Base-by-base conservation (phyloP, 2,329 filamentous ascomycete species). In the Neodidymelliopsis sp. region DNA sequence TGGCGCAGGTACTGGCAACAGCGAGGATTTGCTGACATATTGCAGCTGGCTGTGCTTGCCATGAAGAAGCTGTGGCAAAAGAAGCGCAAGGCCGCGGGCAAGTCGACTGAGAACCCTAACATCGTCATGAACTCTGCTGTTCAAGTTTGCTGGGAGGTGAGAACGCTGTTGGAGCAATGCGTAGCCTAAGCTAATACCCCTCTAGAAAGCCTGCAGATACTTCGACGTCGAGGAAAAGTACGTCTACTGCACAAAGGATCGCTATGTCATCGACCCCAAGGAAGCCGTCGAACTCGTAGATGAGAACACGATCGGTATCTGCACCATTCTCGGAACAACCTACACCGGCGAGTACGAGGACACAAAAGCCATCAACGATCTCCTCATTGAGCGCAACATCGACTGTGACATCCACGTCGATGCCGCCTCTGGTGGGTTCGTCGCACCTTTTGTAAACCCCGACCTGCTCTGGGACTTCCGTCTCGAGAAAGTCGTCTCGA, bases 21-120 rank as follows among this genome's bases (percentile, higher is more conserved):
- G 2, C 4, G 15, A 10, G 36, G 15, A 12, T 24, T 1, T 13
- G 10, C 38, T 61, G 40, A 58, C 20, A 19, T 15, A 11, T 0
- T 8, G 5, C 16, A 66, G 88, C 81, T 91, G 27, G 86, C 78
- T 31, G 88, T 90, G 6, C 79, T 97, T 25, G 92, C 92, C 62
- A 96, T 97, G 91, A 97, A 97, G 84, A 91, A 87, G 78, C 85
- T 88, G 65, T 97, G 93, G 93, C 87, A 90, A 78, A 91, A 94
- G 74, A 87, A 86, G 76, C 87, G 91, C 63, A 84, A 88, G 71
- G 91, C 89, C 4, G 89, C 84, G 62, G 92, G 91, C 53, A 94
- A 95, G 78, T 83, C 91, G 44, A 83, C 74, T 53, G 89, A 91
- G 55, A 82, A 83, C 33, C 93, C 93, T 45, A 97, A 97, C 76